These are phyloP conservation scores for Acanthamoeba castellanii DNA, from an alignment of 208 protist species.

Conservation along the genomic window DNA sequence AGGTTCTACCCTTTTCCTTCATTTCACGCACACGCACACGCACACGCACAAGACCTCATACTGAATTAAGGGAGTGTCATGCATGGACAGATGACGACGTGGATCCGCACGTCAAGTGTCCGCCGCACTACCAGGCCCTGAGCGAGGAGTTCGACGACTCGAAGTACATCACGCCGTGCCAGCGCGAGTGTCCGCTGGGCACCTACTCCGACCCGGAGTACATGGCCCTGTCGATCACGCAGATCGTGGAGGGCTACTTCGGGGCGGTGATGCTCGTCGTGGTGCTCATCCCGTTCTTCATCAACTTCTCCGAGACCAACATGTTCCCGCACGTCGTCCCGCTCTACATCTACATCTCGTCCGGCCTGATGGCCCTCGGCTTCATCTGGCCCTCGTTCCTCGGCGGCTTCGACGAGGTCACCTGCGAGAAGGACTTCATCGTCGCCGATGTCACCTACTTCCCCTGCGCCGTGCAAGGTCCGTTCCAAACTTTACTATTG, in stretches of 20 bases:
- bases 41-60: no score
- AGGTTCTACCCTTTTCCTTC: not conserved
- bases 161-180: not conserved
- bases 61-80: no score
- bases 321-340: not conserved
- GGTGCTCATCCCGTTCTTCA: constrained; percentile 5
- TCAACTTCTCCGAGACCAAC: not conserved
- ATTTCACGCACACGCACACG: not conserved
- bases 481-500: not conserved
- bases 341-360: not conserved
- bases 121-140: not conserved
- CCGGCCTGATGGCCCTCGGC: not conserved
- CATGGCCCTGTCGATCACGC: not conserved
- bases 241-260: constrained; percentile 33
- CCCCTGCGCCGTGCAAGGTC: constrained; percentile 4
- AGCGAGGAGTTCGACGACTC: not conserved
- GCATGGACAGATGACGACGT: not conserved
- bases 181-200: not conserved
- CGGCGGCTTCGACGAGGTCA: not conserved
- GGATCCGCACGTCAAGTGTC: not conserved
- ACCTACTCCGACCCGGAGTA: constrained; percentile 16
- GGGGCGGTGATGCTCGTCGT: not conserved
- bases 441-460: not conserved
- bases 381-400: constrained; percentile 37
- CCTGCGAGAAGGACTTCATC: not conserved